Conservation (phyloP, 2,329 filamentous ascomycete genomes). For the Xylaria sp. region DNA sequence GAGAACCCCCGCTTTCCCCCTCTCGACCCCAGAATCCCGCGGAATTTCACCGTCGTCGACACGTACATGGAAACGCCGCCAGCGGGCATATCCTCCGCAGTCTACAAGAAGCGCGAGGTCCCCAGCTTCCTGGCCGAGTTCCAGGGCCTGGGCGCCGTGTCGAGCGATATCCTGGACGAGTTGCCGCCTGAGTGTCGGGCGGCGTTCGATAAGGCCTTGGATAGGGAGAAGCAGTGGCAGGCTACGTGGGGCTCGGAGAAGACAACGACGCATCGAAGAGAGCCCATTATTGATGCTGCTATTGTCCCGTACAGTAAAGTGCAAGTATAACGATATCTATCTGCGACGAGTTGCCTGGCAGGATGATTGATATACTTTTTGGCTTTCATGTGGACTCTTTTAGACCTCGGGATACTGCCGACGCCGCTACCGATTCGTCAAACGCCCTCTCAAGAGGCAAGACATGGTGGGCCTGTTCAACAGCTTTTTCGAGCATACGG, state of each 20-base stretch:
- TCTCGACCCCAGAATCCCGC: slow-evolving; percentile 59
- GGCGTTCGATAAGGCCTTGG: slow-evolving; percentile 75
- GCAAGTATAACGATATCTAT: slow-evolving; percentile 15
- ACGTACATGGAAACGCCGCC: slow-evolving; percentile 63
- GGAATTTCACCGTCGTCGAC: slow-evolving; percentile 68
- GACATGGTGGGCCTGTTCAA: not conserved
- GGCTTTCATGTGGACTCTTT: not conserved
- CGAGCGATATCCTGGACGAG: slow-evolving; percentile 72
- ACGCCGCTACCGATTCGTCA: too few relatives aligned
- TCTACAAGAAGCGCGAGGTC: slow-evolving; percentile 56
- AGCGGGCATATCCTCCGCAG: slow-evolving; percentile 56
- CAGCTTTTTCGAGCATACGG: not conserved
- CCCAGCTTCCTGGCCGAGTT: slow-evolving; percentile 63
- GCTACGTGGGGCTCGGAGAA: slow-evolving; percentile 76
- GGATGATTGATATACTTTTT: not conserved
- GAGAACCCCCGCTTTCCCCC: slow-evolving; percentile 56
- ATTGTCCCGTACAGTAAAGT: slow-evolving; percentile 67
- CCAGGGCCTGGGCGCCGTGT: slow-evolving; percentile 70
- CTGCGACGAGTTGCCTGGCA: not conserved
- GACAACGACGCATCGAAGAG: slow-evolving; percentile 61
- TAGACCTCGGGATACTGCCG: not conserved
- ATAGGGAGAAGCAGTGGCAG: slow-evolving; percentile 77
- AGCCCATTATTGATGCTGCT: slow-evolving; percentile 70
- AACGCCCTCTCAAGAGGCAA: not conserved
- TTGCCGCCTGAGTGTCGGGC: slow-evolving; percentile 75